phyloP scores from a whole-genome alignment of 164 flowering plant species.

The Saururus chinensis region DNA sequence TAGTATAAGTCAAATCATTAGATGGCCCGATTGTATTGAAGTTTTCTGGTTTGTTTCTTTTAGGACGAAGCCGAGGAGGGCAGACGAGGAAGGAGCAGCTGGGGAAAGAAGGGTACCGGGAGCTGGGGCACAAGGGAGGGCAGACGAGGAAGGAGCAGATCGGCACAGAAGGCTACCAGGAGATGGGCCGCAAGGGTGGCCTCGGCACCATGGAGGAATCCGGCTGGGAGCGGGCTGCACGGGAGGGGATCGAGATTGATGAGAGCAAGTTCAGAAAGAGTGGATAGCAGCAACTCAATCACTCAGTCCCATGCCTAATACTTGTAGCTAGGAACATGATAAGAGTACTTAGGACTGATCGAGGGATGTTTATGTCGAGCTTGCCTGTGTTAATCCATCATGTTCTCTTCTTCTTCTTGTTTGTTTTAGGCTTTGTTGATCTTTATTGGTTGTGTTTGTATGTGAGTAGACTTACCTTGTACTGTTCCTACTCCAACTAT shows the following conservation, averaged over 20 bases:
- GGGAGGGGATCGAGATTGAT: slow-evolving; percentile 53
- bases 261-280: slow-evolving; percentile 42
- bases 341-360: too few relatives aligned
- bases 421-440: too few relatives aligned
- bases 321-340: too few relatives aligned
- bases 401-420: too few relatives aligned
- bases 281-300: too few relatives aligned
- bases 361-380: too few relatives aligned
- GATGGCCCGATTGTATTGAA: too few relatives aligned
- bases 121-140: slow-evolving; percentile 45
- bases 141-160: slow-evolving; percentile 39
- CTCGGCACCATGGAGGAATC: slow-evolving; percentile 57
- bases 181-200: slow-evolving; percentile 57
- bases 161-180: slow-evolving; percentile 51
- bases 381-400: too few relatives aligned
- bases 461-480: too few relatives aligned
- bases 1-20: background rate
- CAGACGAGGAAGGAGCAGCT: slow-evolving; percentile 49
- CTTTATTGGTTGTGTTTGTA: too few relatives aligned
- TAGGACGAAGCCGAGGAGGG: slow-evolving; percentile 66
- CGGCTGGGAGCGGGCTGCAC: slow-evolving; percentile 48
- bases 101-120: slow-evolving; percentile 47
- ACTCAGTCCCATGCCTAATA: too few relatives aligned
- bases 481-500: too few relatives aligned
- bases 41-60: background rate